These are phyloP conservation scores for Stromatinia cepivora DNA, from an alignment of 2,329 filamentous ascomycete genomes.

Conservation along the genomic window DNA sequence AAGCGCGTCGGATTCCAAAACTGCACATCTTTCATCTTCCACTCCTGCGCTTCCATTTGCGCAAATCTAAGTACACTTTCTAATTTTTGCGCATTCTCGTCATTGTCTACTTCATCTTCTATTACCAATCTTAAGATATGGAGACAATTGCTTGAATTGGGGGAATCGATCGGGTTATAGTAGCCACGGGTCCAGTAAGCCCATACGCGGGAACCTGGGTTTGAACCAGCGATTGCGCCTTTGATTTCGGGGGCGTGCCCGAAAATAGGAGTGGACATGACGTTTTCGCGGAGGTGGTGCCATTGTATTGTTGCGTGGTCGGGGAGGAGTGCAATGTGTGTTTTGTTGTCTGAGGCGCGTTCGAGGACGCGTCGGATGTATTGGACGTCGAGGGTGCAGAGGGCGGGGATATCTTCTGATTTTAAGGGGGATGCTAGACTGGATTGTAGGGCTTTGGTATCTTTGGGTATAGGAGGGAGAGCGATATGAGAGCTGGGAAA, in stretches of 20 bases:
- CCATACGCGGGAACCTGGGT: conserved; percentile 62
- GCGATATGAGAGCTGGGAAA: conserved; percentile 73
- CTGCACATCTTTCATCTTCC: conserved; percentile 69
- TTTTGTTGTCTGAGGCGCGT: conserved; percentile 45
- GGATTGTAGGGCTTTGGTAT: neutral
- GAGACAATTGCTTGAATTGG: conserved; percentile 60
- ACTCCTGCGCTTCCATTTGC: conserved; percentile 67
- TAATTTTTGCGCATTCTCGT: conserved; percentile 54
- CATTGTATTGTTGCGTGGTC: conserved; percentile 68
- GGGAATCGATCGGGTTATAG: conserved; percentile 52
- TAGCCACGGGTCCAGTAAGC: conserved; percentile 70
- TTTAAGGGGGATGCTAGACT: conserved; percentile 47
- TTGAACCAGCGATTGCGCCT: conserved; percentile 61
- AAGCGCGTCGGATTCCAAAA: conserved; percentile 77
- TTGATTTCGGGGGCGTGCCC: conserved; percentile 57
- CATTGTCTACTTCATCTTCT: conserved; percentile 51
- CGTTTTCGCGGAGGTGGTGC: conserved; percentile 81
- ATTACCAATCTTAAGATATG: conserved; percentile 69
- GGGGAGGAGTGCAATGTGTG: conserved; percentile 65
- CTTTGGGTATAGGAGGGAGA: conserved; percentile 49
- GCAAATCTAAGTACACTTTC: conserved; percentile 65
- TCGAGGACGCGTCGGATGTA: conserved; percentile 58
- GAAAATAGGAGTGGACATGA: conserved; percentile 66
- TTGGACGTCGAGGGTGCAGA: conserved; percentile 65
- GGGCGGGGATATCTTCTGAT: conserved; percentile 58